Evolutionary conservation across 169 alveolate species (phyloP).

Genomic region (Eimeria sp.): DNA sequence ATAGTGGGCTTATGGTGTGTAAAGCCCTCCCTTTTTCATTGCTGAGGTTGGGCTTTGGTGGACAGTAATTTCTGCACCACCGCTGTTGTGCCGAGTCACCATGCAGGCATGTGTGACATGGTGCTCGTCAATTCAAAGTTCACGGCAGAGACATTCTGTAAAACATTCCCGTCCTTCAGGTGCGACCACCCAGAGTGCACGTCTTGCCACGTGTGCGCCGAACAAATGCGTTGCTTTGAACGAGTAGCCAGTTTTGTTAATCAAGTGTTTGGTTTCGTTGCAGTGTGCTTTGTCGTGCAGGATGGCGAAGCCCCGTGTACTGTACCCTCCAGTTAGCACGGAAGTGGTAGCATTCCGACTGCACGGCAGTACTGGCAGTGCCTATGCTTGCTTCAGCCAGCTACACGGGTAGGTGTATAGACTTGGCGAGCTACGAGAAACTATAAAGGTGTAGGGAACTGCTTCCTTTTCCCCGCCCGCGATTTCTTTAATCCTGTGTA

Average conservation of each 20-base stretch:
- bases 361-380: neutral
- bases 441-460: neutral
- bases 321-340: constrained; percentile 47
- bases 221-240: neutral
- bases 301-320: constrained; percentile 16
- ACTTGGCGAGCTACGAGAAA: neutral
- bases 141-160: constrained; percentile 86
- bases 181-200: neutral
- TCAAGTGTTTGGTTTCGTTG: neutral
- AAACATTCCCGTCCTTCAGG: constrained; percentile 85
- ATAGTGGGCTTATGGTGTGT: neutral
- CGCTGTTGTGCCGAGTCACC: constrained; percentile 59
- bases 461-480: neutral
- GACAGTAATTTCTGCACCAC: constrained; percentile 56
- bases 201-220: neutral
- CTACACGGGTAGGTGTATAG: constrained; percentile 18
- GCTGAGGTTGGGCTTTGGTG: neutral
- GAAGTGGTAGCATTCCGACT: constrained; percentile 31
- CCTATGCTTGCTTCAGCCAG: constrained; percentile 15
- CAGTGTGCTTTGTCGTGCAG: neutral
- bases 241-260: neutral
- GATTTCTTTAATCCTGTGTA: neutral
- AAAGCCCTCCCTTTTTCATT: neutral
- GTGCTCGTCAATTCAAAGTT: constrained; percentile 89
- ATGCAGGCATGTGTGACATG: constrained; percentile 83